Base-by-base conservation (phyloP, 2,329 filamentous ascomycete genomes). In the Trichoderma sp. region DNA sequence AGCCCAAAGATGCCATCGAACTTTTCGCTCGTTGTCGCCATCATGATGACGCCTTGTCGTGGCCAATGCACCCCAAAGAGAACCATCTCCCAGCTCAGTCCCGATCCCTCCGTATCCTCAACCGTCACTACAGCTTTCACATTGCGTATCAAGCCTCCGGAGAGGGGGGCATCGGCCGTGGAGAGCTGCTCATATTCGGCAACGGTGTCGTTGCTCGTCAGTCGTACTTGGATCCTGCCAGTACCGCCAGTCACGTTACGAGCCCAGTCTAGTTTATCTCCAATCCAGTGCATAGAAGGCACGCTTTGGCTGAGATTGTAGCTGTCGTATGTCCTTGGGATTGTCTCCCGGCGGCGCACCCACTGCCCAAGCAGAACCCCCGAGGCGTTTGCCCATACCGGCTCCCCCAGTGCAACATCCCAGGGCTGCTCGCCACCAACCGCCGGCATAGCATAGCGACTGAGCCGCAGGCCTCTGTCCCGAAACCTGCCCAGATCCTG, bases 1-100 rank as follows among this genome's bases (percentile, higher is more conserved):
- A 98, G 81, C 2, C 90, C 91, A 77, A 97, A 97, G 67, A 98
- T 90, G 52, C 95, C 94, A n/a, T 90, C 88, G 74, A 95, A 95
- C 81, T 97, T 97, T 75, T 97, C 92, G 78, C 93, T 97, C 57
- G 93, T 94, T 0, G 94, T 97, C 2, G 91, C 92, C 76, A 98
- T 81, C 39, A 98, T 81, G 59, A 95, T 87, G 15, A 89, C 87
- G 2, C 95, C 95, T 70, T 91, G 87, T n/a, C 86, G 85, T 42
- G 91, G 89, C 84, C 93, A 96, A 80, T 98, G 94, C 4, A 96
- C 86, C 4, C 95, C 95, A 78, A 93, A 90, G 59, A 97, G 80
- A 61, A 87, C 85, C 80, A 96, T 88, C 72, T 94, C 90, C 89
- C 91, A 94, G 72, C 88, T 91, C 74, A 90, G 90, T 5, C 91